Evolutionary conservation across 2,329 filamentous ascomycete species (phyloP).

Genomic region (Penicillium sp.): DNA sequence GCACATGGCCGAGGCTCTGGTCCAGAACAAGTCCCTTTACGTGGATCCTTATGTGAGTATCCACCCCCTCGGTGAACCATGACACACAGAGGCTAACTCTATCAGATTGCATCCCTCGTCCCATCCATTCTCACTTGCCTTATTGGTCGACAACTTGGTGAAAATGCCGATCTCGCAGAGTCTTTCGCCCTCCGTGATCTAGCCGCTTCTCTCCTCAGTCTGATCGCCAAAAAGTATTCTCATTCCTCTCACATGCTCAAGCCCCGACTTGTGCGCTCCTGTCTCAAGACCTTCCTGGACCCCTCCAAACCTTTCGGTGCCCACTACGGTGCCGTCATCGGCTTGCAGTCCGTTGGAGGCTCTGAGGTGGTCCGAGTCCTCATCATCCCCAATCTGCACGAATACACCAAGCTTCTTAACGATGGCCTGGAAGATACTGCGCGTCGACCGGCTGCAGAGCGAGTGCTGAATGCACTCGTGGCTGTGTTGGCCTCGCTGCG

Average conservation of each 20-base stretch:
- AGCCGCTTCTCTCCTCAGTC: conserved; percentile 74
- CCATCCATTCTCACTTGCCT: conserved; percentile 89
- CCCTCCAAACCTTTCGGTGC: conserved; percentile 76
- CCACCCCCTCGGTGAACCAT: not conserved
- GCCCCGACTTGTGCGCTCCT: conserved; percentile 85
- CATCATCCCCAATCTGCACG: conserved; percentile 62
- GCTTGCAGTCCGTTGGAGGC: conserved; percentile 73
- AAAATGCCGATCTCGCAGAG: conserved; percentile 48
- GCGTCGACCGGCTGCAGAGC: conserved; percentile 57
- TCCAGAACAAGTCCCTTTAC: conserved; percentile 78
- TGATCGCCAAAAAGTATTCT: conserved; percentile 76
- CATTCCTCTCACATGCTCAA: conserved; percentile 76
- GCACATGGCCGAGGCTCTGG: conserved; percentile 78
- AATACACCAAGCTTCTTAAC: conserved; percentile 59
- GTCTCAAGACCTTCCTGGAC: conserved; percentile 86
- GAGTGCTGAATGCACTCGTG: conserved; percentile 57
- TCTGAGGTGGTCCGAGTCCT: conserved; percentile 60
- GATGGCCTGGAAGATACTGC: conserved; percentile 51
- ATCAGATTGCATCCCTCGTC: conserved; percentile 62
- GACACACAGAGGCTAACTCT: conserved; percentile 17
- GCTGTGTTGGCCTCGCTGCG: conserved; percentile 54
- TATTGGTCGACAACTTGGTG: conserved; percentile 74
- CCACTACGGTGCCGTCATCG: conserved; percentile 83
- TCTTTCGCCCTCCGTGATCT: conserved; percentile 81
- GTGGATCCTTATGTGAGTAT: conserved; percentile 59